A percentile compares a stretch with the other conserved stretches of the same genome.
Evolutionary conservation across 352 stramenopile species (phyloP).

Genomic region (Globisporangium cederbergense): DNA sequence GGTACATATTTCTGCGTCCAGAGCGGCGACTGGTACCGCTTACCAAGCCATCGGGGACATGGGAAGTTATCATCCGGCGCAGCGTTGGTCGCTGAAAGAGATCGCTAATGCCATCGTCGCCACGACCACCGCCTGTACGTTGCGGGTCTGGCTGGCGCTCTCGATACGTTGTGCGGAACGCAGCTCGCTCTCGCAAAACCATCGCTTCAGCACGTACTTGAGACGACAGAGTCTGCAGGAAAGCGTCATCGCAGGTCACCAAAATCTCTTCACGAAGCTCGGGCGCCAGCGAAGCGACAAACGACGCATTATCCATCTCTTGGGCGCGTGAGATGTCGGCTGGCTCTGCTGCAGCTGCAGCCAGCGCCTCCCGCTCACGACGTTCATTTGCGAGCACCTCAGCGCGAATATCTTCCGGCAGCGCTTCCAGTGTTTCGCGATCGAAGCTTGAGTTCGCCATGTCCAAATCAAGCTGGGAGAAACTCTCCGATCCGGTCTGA

Average conservation of each 20-base stretch:
- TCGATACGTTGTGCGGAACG: conserved; percentile 69
- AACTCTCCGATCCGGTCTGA: conserved; percentile 40
- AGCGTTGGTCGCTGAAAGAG: conserved; percentile 74
- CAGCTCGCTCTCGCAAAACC: conserved; percentile 91
- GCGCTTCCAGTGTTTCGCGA: conserved; percentile 93
- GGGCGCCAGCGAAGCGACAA: conserved; percentile 94
- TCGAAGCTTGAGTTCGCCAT: conserved; percentile 91
- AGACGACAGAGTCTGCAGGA: conserved; percentile 93
- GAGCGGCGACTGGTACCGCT: conserved; percentile 35
- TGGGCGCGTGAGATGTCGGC: conserved; percentile 94
- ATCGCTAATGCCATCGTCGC: conserved; percentile 51
- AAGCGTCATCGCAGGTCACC: conserved; percentile 93
- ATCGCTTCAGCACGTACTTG: conserved; percentile 95
- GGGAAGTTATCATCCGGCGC: conserved; percentile 77
- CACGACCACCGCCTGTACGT: conserved; percentile 20
- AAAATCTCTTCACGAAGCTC: conserved; percentile 97
- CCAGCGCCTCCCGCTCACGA: conserved; percentile 82
- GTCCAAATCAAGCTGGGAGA: conserved; percentile 80
- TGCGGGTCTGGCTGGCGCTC: conserved; percentile 39
- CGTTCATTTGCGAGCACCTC: conserved; percentile 97
- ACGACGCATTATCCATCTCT: conserved; percentile 98
- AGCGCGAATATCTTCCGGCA: conserved; percentile 96
- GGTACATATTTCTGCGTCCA: conserved; percentile 32
- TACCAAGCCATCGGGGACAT: conserved; percentile 44
- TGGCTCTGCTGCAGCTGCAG: conserved; percentile 59